These are phyloP conservation scores for Backusella sp. DNA, from an alignment of 192 early-diverging fungal genomes.

Conservation along the genomic window DNA sequence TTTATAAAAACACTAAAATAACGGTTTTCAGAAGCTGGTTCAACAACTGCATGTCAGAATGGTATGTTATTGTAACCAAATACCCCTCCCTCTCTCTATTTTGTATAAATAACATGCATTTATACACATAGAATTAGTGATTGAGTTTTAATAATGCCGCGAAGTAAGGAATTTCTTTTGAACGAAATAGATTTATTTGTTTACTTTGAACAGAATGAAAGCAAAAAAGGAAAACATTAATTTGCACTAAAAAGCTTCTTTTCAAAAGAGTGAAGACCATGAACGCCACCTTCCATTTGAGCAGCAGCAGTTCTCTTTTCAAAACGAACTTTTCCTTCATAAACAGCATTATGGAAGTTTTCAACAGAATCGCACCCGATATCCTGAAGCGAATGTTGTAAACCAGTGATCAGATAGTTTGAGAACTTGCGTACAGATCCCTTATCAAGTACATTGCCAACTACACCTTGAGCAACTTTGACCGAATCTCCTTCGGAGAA, in stretches of 20 bases:
- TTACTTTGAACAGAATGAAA: not conserved
- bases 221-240: not conserved
- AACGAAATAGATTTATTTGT: not conserved
- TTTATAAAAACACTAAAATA: not conserved
- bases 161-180: not conserved
- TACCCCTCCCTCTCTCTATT: not conserved
- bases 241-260: slow-evolving; percentile 62
- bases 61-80: not conserved
- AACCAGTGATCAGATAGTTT: slow-evolving; percentile 87
- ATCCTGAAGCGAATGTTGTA: slow-evolving; percentile 98
- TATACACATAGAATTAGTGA: not conserved
- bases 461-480: slow-evolving; percentile 99
- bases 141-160: not conserved
- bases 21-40: not conserved
- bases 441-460: slow-evolving; percentile 97
- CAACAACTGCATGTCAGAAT: not conserved
- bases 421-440: slow-evolving; percentile 93
- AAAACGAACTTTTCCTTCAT: slow-evolving; percentile 78
- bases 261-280: slow-evolving; percentile 84
- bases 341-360: slow-evolving; percentile 68
- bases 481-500: slow-evolving; percentile 96
- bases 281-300: slow-evolving; percentile 96
- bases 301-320: slow-evolving; percentile 93
- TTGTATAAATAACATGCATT: not conserved
- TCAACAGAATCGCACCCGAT: slow-evolving; percentile 78